phyloP scores from a whole-genome alignment of 371 early-diverging fungal genomes.

The Choanephora cucurbitarum region DNA sequence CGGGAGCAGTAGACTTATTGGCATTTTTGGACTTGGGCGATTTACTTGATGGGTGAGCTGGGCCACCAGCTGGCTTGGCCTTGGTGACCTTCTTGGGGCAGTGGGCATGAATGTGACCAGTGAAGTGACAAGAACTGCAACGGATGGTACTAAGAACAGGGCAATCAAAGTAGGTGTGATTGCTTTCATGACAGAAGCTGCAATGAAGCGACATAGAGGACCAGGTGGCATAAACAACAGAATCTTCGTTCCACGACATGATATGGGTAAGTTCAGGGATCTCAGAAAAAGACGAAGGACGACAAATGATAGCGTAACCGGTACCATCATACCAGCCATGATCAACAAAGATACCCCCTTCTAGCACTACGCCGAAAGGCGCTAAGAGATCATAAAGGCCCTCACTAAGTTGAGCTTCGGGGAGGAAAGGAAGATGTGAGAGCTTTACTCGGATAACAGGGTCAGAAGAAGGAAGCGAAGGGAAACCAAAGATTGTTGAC shows the following conservation, averaged over 20 bases:
- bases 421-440: background rate
- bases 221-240: constrained; percentile 6
- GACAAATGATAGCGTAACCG: constrained; percentile 5
- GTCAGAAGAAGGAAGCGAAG: background rate
- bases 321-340: constrained; percentile 12
- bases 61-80: no score
- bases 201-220: constrained; percentile 5
- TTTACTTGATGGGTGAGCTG: no score
- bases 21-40: background rate
- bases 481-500: background rate
- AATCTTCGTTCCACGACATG: background rate
- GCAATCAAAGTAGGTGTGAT: background rate
- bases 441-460: background rate
- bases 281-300: constrained; percentile 1
- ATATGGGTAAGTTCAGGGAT: constrained; percentile 4
- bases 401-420: background rate
- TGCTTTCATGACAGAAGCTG: background rate
- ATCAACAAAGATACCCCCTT: constrained; percentile 5
- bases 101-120: background rate
- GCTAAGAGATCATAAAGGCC: constrained; percentile 4
- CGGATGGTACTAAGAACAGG: background rate
- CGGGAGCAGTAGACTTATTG: background rate
- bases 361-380: constrained; percentile 5
- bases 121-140: background rate
- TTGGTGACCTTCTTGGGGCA: background rate